Evolutionary conservation across 805 yeast species (phyloP).

Genomic region (Candida tibetensis): DNA sequence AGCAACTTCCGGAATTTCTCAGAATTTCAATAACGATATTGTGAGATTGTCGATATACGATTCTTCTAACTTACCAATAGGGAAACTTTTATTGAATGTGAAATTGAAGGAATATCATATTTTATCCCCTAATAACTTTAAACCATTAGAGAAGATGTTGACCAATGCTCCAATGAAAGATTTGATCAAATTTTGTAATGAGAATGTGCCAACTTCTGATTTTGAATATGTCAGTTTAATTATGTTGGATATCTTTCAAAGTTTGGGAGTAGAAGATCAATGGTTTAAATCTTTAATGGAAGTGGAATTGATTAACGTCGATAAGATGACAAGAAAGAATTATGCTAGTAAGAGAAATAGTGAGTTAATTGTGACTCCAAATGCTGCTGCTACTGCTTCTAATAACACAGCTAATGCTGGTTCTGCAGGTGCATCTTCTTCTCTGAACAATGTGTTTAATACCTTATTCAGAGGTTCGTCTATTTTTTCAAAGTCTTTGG

Average conservation of each 20-base stretch:
- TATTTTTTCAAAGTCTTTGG: slow-evolving; percentile 76
- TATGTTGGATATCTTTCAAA: slow-evolving; percentile 71
- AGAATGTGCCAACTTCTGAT: slow-evolving; percentile 35
- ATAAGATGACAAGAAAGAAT: slow-evolving; percentile 42
- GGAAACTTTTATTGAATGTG: slow-evolving; percentile 54
- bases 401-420: slow-evolving; percentile 2
- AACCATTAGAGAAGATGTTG: slow-evolving; percentile 61
- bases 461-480: slow-evolving; percentile 77
- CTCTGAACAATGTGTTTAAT: slow-evolving; percentile 35
- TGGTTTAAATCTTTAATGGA: slow-evolving; percentile 75
- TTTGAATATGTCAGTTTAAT: slow-evolving; percentile 57
- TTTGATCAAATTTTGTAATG: slow-evolving; percentile 48
- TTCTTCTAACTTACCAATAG: slow-evolving; percentile 45
- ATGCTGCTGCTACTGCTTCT: slow-evolving; percentile 4
- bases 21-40: slow-evolving; percentile 26
- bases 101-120: slow-evolving; percentile 53
- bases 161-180: slow-evolving; percentile 50
- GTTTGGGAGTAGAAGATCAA: slow-evolving; percentile 60
- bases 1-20: not conserved
- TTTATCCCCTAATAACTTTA: slow-evolving; percentile 58
- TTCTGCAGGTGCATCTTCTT: slow-evolving; percentile 8
- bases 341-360: slow-evolving; percentile 29
- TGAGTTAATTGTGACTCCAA: slow-evolving; percentile 9
- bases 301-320: slow-evolving; percentile 55
- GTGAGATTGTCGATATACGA: slow-evolving; percentile 48